phyloP scores from a whole-genome alignment of 2,329 filamentous ascomycete genomes.

The Aureobasidium sp. region DNA sequence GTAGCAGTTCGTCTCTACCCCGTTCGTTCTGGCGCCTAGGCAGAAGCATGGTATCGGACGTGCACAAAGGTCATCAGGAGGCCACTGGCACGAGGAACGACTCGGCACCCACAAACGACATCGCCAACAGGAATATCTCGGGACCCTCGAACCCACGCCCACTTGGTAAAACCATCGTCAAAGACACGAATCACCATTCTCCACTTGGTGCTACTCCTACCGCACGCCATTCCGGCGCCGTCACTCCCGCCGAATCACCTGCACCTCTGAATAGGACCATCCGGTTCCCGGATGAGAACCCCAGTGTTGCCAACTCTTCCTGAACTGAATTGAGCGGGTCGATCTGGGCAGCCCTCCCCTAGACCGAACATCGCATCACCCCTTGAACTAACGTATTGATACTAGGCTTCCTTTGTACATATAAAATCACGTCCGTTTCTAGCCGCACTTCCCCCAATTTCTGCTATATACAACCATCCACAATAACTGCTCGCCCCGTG shows the following conservation, averaged over 20 bases:
- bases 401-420: not conserved
- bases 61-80: conserved; percentile 4
- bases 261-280: conserved; percentile 26
- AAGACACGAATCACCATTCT: not conserved
- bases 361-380: not conserved
- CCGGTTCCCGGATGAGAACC: conserved; percentile 26
- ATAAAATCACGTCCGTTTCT: not conserved
- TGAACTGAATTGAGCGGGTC: not conserved
- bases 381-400: not conserved
- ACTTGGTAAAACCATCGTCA: not conserved
- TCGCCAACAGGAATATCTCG: conserved; percentile 16
- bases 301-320: not conserved
- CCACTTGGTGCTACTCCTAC: conserved; percentile 11
- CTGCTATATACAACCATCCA: not conserved
- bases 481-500: not conserved
- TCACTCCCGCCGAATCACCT: not conserved
- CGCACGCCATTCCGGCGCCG: not conserved
- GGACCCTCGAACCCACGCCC: conserved; percentile 11
- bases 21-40: conserved; percentile 5
- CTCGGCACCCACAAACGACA: conserved; percentile 10
- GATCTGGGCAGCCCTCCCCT: not conserved
- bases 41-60: not conserved
- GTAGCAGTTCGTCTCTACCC: conserved; percentile 6
- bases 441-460: not conserved
- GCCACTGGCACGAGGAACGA: conserved; percentile 10